A percentile compares a stretch with the other conserved stretches of the same genome.
These are phyloP conservation scores for Ophiostoma perfectum DNA, from an alignment of 2,329 filamentous ascomycete genomes.

Conservation along the genomic window DNA sequence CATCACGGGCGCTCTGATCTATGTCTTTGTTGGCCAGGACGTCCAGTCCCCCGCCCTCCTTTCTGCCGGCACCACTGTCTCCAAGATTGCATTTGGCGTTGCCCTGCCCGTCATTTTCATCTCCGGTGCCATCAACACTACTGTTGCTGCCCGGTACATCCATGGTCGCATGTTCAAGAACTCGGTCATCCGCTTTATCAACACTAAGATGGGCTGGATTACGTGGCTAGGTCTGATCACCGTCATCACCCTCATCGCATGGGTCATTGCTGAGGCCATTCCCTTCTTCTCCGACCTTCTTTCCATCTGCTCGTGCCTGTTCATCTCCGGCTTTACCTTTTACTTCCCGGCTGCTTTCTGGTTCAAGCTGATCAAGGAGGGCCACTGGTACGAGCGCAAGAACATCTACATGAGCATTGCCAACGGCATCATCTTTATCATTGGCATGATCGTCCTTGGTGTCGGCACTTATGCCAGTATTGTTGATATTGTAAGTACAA, in stretches of 20 bases:
- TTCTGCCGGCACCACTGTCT: not conserved
- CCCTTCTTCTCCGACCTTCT: constrained; percentile 13
- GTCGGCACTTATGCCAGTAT: constrained; percentile 8
- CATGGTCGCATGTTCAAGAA: constrained; percentile 8
- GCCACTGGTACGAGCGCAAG: constrained; percentile 11
- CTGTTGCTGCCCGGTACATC: constrained; percentile 9
- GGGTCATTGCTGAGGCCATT: constrained; percentile 13
- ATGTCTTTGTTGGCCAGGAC: constrained; percentile 13
- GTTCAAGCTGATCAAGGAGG: constrained; percentile 14
- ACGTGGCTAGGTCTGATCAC: constrained; percentile 10
- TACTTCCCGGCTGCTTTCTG: constrained; percentile 12
- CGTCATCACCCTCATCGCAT: constrained; percentile 7
- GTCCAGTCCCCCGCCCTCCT: constrained; percentile 11
- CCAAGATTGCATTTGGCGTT: constrained; percentile 13
- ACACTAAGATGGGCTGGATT: constrained; percentile 13
- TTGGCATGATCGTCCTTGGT: constrained; percentile 9
- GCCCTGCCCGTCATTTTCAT: constrained; percentile 12
- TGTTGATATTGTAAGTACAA: constrained; percentile 9
- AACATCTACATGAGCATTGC: not conserved
- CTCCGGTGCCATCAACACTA: constrained; percentile 12
- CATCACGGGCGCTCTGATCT: constrained; percentile 5
- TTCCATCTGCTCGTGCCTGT: constrained; percentile 12
- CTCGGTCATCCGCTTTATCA: constrained; percentile 9
- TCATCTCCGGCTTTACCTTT: constrained; percentile 8
- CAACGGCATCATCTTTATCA: constrained; percentile 6